Percentiles rank a stretch among this genome's conserved stretches.
Conservation (phyloP, 164 flowering plant genomes). For the Magnolia kwangsiensis region DNA sequence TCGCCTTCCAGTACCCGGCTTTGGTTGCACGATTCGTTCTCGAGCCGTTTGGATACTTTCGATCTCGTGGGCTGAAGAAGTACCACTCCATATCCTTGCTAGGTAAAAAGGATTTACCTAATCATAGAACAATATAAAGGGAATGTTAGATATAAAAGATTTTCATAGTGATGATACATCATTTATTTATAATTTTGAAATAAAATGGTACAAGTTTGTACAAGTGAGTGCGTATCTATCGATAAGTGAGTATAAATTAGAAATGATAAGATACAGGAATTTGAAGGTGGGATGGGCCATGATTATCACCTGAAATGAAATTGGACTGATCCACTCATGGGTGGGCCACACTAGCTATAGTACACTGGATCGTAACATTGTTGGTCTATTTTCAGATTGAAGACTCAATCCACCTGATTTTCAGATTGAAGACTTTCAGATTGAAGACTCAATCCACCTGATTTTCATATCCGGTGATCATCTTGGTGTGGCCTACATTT, state of each 20-base stretch:
- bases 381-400: no score
- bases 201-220: not conserved
- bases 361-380: not conserved
- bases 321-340: not conserved
- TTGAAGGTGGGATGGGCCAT: not conserved
- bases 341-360: not conserved
- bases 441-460: no score
- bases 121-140: not conserved
- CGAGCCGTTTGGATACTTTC: conserved; percentile 20
- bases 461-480: no score
- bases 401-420: no score
- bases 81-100: conserved; percentile 23
- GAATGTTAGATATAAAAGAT: conserved; percentile 5
- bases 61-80: conserved; percentile 17
- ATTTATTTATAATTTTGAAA: not conserved
- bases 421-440: no score
- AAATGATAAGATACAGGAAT: no score
- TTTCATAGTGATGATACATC: not conserved
- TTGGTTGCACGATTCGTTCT: conserved; percentile 19
- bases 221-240: no score
- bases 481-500: no score
- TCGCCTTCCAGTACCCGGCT: conserved; percentile 25
- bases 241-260: no score
- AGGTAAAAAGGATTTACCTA: conserved; percentile 7
- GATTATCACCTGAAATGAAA: not conserved